Evolutionary conservation across 345 rosid genomes (phyloP), one percentile per base, ranked within the genome.

Genomic region (Physaria fendleri): DNA sequence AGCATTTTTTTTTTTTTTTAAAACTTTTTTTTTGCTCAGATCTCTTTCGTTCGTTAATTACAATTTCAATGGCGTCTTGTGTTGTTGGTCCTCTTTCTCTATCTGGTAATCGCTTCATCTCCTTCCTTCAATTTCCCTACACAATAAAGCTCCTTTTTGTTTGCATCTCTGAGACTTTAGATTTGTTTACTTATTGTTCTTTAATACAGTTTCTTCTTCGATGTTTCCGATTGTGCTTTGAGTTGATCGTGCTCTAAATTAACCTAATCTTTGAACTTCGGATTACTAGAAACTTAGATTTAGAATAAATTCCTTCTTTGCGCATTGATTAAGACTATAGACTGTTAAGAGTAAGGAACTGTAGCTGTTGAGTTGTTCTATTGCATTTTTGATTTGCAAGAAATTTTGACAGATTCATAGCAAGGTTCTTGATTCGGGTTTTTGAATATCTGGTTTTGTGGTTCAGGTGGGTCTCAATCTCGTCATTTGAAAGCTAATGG

Each of bases 401-500:
- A 14, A 22, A 8, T 56, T 27, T 13, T 1, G 33, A 44, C 40
- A 25, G 49, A 29, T 14, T 17, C 49, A 17, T 15, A 49, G n/a
- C 2, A 63, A 45, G 58, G 20, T 47, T 66, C 35, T 55, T 67
- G 37, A 15, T 23, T 40, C 2, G 6, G 30, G 12, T 67, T 33
- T 8, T 17, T 58, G 57, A 44, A 38, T 32, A 32, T 48, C 46
- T 72, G 37, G 21, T 25, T 5, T 5, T n/a, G n/a, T 44, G 18
- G 23, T 39, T 8, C 65, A 85, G 93, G 83, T 34, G 74, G 82
- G 51, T 73, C 73, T 68, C 73, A 43, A 61, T 79, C 77, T 35
- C 73, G 35, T 50, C 65, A 61, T 66, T 18, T 69, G 27, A 79
- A 72, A 71, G 58, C 73, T n/a, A 39, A 6, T 43, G 75, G 80